Evolutionary conservation across 2,329 filamentous ascomycete species (phyloP).

Genomic region (Blumeria hordei): DNA sequence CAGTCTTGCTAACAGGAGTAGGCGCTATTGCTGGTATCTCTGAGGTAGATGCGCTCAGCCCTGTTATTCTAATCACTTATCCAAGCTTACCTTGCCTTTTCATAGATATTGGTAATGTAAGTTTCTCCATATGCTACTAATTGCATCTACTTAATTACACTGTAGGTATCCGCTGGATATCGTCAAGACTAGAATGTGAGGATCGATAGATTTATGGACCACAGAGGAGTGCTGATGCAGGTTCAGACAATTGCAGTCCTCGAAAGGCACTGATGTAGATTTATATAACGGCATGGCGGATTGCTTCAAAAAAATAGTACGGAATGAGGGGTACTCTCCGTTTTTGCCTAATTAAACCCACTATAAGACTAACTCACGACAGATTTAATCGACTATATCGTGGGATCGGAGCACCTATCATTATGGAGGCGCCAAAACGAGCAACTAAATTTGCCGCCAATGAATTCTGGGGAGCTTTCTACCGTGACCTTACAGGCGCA

Average conservation of each 20-base stretch:
- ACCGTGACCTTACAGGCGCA: constrained; percentile 64
- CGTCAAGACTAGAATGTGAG: constrained; percentile 91
- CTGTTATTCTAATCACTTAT: neutral
- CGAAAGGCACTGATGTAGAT: constrained; percentile 48
- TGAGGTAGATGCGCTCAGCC: constrained; percentile 39
- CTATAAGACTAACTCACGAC: constrained; percentile 8
- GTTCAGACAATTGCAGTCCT: constrained; percentile 63
- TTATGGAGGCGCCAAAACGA: constrained; percentile 94
- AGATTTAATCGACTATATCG: constrained; percentile 82
- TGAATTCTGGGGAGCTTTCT: constrained; percentile 92
- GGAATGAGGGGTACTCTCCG: constrained; percentile 56
- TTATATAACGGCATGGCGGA: constrained; percentile 93
- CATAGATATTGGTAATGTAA: constrained; percentile 70
- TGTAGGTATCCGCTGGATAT: constrained; percentile 93
- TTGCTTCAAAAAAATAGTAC: constrained; percentile 93
- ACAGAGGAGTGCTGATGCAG: too few relatives aligned
- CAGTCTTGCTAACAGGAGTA: constrained; percentile 17
- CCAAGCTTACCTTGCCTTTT: neutral
- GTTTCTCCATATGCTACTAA: constrained; percentile 10
- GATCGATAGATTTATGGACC: too few relatives aligned
- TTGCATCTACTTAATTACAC: neutral
- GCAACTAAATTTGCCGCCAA: constrained; percentile 98
- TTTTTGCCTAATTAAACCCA: too few relatives aligned
- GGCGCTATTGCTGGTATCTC: constrained; percentile 92
- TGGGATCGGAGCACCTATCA: constrained; percentile 81